phyloP scores from a whole-genome alignment of 176 grass and related monocot species.

The Bolboschoenus planiculmis region DNA sequence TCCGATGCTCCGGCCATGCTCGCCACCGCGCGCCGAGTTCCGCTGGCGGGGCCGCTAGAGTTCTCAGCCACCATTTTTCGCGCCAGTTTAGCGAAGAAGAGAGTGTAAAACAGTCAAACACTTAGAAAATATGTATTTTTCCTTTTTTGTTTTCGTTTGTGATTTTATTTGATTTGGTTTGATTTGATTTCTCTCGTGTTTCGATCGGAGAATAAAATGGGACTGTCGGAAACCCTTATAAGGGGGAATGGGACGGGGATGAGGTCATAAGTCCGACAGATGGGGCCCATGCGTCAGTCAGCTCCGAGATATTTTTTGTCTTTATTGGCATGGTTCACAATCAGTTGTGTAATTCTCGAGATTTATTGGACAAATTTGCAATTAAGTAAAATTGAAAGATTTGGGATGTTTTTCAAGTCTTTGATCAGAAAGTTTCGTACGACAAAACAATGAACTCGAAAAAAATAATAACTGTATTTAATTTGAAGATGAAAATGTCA shows the following conservation, averaged over 20 bases:
- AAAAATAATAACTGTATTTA: no score
- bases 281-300: not conserved
- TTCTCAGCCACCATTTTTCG: slow-evolving; percentile 16
- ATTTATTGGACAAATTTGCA: not conserved
- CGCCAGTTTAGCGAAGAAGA: not conserved
- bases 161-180: not conserved
- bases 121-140: no score
- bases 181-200: not conserved
- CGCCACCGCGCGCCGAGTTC: slow-evolving; percentile 16
- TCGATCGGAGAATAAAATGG: not conserved
- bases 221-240: not conserved
- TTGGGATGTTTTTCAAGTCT: not conserved
- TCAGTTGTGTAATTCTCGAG: not conserved
- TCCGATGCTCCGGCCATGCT: slow-evolving; percentile 18
- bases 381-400: not conserved
- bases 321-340: not conserved
- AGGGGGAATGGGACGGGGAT: not conserved
- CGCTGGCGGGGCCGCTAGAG: slow-evolving; percentile 17
- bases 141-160: not conserved
- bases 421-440: not conserved
- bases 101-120: not conserved
- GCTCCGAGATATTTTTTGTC: not conserved
- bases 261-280: not conserved
- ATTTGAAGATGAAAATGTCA: no score
- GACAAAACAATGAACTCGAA: not conserved